A percentile compares a stretch with the other conserved stretches of the same genome.
Evolutionary conservation across 2,329 filamentous ascomycete species (phyloP).

Genomic region (Scedosporium aurantiacum): DNA sequence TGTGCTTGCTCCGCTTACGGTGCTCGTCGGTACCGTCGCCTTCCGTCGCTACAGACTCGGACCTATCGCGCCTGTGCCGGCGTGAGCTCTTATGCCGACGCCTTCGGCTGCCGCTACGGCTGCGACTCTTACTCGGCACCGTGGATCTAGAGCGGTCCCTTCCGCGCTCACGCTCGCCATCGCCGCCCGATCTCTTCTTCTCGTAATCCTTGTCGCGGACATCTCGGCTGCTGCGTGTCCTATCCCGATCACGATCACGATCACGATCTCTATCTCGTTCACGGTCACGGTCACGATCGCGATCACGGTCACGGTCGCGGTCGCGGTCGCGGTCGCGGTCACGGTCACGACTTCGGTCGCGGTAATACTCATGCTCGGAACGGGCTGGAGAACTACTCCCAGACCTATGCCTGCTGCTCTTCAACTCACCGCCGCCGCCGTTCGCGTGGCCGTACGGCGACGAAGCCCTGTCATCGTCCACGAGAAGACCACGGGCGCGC

Average conservation of each 20-base stretch:
- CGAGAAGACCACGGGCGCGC: conserved; percentile 35
- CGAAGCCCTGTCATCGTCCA: conserved; percentile 26
- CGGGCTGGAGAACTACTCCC: conserved; percentile 36
- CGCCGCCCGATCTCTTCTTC: not conserved
- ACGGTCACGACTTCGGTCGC: too few relatives aligned
- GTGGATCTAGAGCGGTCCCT: not conserved
- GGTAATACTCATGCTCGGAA: conserved; percentile 1
- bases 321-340: not conserved
- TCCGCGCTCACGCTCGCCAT: conserved; percentile 4
- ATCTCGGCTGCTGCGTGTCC: conserved; percentile 4
- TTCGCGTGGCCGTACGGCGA: conserved; percentile 10
- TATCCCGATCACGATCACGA: conserved; percentile 3
- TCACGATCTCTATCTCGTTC: conserved; percentile 15
- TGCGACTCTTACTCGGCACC: conserved; percentile 7
- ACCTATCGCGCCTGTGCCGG: conserved; percentile 44
- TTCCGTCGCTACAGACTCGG: conserved; percentile 33
- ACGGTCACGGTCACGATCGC: conserved; percentile 16
- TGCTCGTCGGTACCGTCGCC: conserved; percentile 34
- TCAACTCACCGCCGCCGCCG: not conserved
- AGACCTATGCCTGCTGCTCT: conserved; percentile 16
- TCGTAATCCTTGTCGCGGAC: conserved; percentile 3
- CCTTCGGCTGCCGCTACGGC: conserved; percentile 25
- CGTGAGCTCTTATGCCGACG: conserved; percentile 34
- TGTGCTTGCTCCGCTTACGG: conserved; percentile 40
- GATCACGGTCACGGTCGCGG: conserved; percentile 16